Evolutionary conservation across 2,329 filamentous ascomycete genomes (phyloP).

Genomic region (Pezicula neosporulosa): DNA sequence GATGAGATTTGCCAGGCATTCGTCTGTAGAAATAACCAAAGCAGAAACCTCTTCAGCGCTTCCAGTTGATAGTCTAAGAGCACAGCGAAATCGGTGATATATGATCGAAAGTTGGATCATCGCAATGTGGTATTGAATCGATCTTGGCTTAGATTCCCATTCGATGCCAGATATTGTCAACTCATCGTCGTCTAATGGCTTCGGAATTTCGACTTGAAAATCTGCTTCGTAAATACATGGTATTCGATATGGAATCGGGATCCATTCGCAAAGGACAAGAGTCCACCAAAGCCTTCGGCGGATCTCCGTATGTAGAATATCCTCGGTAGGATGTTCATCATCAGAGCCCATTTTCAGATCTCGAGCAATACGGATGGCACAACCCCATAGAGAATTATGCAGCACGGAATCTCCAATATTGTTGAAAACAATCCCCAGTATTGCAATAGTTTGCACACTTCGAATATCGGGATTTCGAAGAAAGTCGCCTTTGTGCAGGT

Average conservation of each 20-base stretch:
- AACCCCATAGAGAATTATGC: slow-evolving; percentile 10
- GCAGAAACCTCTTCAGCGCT: no score
- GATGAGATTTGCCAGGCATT: background rate
- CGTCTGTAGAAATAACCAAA: background rate
- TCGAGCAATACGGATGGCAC: slow-evolving; percentile 13
- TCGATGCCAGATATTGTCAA: background rate
- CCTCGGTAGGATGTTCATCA: background rate
- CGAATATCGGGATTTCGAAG: slow-evolving; percentile 7
- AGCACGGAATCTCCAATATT: slow-evolving; percentile 12
- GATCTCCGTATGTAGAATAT: background rate
- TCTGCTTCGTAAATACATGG: background rate
- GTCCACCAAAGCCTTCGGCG: background rate
- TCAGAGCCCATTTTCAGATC: slow-evolving; percentile 7
- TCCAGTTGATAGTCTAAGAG: background rate
- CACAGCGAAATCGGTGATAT: background rate
- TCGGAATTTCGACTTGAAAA: background rate
- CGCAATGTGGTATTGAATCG: background rate
- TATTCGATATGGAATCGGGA: background rate
- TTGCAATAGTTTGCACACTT: slow-evolving; percentile 14
- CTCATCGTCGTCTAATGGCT: background rate
- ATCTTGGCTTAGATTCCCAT: background rate
- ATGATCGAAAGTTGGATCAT: background rate
- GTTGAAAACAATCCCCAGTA: slow-evolving; percentile 15
- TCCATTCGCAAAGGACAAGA: background rate
- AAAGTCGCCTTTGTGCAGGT: slow-evolving; percentile 11